Percentiles rank a stretch among this genome's conserved stretches.
phyloP scores from a whole-genome alignment of 371 early-diverging fungal genomes.

The Chytridiales sp. region DNA sequence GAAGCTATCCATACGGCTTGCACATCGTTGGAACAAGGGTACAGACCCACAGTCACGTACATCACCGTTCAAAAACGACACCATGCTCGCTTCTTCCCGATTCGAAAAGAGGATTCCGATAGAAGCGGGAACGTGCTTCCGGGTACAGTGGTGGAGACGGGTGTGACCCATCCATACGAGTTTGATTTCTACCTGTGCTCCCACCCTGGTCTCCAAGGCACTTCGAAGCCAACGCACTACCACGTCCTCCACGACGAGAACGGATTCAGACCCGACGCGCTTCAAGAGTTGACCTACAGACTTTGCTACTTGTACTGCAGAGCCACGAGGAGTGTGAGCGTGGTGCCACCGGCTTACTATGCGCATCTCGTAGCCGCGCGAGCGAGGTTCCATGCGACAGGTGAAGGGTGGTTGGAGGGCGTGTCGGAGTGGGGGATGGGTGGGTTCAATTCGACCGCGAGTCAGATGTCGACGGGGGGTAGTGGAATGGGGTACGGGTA shows the following conservation, averaged over 20 bases:
- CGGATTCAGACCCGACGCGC: slow-evolving; percentile 67
- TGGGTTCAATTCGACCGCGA: background rate
- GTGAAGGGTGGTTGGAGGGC: slow-evolving; percentile 36
- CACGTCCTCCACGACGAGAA: slow-evolving; percentile 83
- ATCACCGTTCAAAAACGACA: slow-evolving; percentile 96
- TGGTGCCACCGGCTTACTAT: slow-evolving; percentile 86
- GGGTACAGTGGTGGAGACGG: slow-evolving; percentile 90
- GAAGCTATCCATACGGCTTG: slow-evolving; percentile 79
- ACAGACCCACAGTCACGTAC: slow-evolving; percentile 86
- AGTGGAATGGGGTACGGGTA: slow-evolving; percentile 2
- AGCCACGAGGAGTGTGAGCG: slow-evolving; percentile 76
- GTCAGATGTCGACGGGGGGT: slow-evolving; percentile 7
- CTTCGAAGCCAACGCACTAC: slow-evolving; percentile 89
- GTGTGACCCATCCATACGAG: slow-evolving; percentile 37
- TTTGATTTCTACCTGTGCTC: slow-evolving; percentile 89
- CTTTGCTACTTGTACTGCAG: slow-evolving; percentile 89
- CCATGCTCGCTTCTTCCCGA: slow-evolving; percentile 90
- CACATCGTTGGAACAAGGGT: slow-evolving; percentile 51
- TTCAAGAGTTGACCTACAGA: slow-evolving; percentile 82
- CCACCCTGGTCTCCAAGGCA: slow-evolving; percentile 91
- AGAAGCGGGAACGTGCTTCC: slow-evolving; percentile 76
- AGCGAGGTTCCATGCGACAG: slow-evolving; percentile 74
- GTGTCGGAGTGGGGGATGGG: background rate
- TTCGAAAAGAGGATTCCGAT: slow-evolving; percentile 58
- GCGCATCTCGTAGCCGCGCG: slow-evolving; percentile 83